These are phyloP conservation scores for Cutaneotrichosporon cavernicola DNA, from an alignment of 1,284 basidiomycete genomes.

Conservation along the genomic window DNA sequence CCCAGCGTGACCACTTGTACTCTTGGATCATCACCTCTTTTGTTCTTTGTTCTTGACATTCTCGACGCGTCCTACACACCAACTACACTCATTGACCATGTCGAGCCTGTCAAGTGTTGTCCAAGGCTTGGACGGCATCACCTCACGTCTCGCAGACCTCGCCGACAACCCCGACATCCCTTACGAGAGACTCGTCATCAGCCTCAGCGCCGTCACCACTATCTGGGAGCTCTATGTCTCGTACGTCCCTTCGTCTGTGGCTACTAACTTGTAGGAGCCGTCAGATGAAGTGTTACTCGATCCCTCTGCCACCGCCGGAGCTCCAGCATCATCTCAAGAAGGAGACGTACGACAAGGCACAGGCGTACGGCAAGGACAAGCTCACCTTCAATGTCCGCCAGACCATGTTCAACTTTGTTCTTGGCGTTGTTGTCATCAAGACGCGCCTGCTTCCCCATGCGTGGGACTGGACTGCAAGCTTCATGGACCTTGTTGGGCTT, in stretches of 20 bases:
- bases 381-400: constrained; percentile 77
- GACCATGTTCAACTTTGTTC: constrained; percentile 67
- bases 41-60: background rate
- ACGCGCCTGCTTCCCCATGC: constrained; percentile 75
- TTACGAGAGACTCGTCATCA: constrained; percentile 35
- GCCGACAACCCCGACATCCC: constrained; percentile 42
- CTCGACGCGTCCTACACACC: background rate
- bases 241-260: constrained; percentile 27
- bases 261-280: constrained; percentile 52
- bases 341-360: constrained; percentile 81
- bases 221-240: constrained; percentile 41
- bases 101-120: constrained; percentile 26
- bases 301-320: constrained; percentile 70
- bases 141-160: constrained; percentile 30
- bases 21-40: too few relatives aligned
- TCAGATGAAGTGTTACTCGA: constrained; percentile 80
- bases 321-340: constrained; percentile 70
- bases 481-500: constrained; percentile 57
- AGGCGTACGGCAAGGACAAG: constrained; percentile 88
- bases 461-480: constrained; percentile 58
- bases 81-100: background rate
- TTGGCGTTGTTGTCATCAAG: constrained; percentile 71
- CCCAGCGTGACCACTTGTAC: too few relatives aligned
- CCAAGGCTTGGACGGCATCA: constrained; percentile 31
- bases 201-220: constrained; percentile 35